These are phyloP conservation scores for Alternaria incomplexa DNA, from an alignment of 2,329 filamentous ascomycete genomes.

Conservation along the genomic window DNA sequence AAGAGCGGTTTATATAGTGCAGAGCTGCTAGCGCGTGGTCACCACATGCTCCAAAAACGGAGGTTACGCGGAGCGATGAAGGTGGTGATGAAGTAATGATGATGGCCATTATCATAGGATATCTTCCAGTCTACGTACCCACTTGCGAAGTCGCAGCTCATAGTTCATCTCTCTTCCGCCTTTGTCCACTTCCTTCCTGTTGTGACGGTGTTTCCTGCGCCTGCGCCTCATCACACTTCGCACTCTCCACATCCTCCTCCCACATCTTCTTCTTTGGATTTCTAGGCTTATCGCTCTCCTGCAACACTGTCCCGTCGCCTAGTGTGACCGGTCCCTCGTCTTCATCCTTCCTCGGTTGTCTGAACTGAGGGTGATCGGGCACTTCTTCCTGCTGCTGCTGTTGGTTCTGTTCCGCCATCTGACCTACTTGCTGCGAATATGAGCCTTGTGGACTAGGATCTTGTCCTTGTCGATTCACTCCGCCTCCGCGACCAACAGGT, in stretches of 20 bases:
- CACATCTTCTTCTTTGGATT: conserved; percentile 70
- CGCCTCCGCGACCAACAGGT: conserved; percentile 59
- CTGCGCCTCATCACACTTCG: conserved; percentile 36
- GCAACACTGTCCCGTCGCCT: conserved; percentile 55
- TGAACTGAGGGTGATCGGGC: conserved; percentile 31
- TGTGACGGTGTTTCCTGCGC: conserved; percentile 9
- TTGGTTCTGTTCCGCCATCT: conserved; percentile 29
- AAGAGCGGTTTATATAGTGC: neutral
- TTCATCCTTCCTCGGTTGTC: conserved; percentile 27
- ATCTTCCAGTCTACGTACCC: neutral
- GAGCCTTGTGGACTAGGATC: conserved; percentile 46
- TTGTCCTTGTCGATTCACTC: conserved; percentile 51
- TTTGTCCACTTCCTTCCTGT: conserved; percentile 9
- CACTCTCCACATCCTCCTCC: conserved; percentile 55
- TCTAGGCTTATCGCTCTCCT: conserved; percentile 47
- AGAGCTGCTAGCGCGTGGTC: neutral
- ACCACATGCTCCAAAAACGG: neutral
- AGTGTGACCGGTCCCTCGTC: conserved; percentile 44
- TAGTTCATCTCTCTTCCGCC: conserved; percentile 32
- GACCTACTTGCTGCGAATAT: conserved; percentile 43
- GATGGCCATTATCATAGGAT: neutral
- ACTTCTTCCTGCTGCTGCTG: conserved; percentile 30
- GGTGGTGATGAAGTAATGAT: neutral
- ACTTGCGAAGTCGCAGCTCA: conserved; percentile 1
- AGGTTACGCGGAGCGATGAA: neutral